Evolutionary conservation across 352 stramenopile species (phyloP), one percentile per base, ranked within the genome.

Genomic region (Elongisporangium undulatum): DNA sequence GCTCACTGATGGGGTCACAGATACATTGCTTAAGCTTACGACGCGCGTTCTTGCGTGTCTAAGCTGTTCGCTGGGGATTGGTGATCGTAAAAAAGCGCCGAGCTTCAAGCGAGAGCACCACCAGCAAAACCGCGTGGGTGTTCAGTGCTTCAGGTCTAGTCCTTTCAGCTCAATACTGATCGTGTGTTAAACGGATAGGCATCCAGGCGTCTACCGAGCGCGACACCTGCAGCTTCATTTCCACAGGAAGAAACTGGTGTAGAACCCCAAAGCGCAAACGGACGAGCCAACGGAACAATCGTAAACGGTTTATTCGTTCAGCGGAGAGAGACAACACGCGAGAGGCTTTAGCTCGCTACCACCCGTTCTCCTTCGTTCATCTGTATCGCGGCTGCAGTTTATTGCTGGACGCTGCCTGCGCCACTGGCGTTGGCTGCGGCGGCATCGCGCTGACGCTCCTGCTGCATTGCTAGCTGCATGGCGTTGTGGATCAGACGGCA

Each of bases 181-280:
- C 13, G 7, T 49, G 41, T 24, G 39, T 6, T 3, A 48, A 34
- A n/a, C 19, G 93, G 77, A 94, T 89, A 55, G 63, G 67, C 15
- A 75, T 94, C 29, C 63, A 3, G 79, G 75, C 13, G 75, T 93
- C 26, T 93, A 86, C 66, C 87, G 94, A 62, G 79, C 84, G n/a
- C 81, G 88, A 53, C 74, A 95, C 57, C 69, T 95, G 19, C 75
- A 91, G 59, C 59, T 70, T 58, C 94, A 89, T 67, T 92, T 95
- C 57, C 75, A 89, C 58, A 89, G 89, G 66, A 95, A 94, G 56
- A 95, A 95, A 59, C 68, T 93, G 41, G 82, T 92, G 19, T 92
- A 80, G 48, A 51, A n/a, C n/a, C n/a, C n/a, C n/a, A n/a, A n/a
- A n/a, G n/a, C n/a, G n/a, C n/a, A n/a, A n/a, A n/a, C n/a, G n/a